Evolutionary conservation across 2,329 filamentous ascomycete genomes (phyloP), one percentile per base, ranked within the genome.

Genomic region (Calonectria pseudoreteaudii): DNA sequence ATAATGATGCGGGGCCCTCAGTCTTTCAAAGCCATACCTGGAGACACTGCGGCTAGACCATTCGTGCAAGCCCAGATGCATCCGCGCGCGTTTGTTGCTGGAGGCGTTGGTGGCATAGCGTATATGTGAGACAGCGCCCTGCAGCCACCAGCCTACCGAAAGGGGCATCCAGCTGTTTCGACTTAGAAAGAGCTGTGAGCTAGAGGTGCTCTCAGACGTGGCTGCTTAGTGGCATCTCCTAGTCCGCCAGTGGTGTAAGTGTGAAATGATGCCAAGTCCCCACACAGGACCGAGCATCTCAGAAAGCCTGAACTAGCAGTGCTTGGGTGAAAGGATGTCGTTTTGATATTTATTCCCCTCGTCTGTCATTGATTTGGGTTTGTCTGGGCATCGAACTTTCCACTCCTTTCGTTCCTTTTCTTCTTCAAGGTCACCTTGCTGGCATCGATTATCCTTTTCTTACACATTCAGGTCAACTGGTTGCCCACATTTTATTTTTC

Each of bases 81-180:
- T 28, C n/a, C 41, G 3, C 34, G 34, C 34, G 11, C 14, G 13
- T 28, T 60, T 23, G 31, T 28, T 28, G 56, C n/a, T 28, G 4
- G 34, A 38, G 31, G 34, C 13, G 2, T 28, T 60, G 31, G 38
- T 9, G 60, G 6, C 50, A 36, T 71, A 31, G 62, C 62, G 50
- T 70, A 23, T 53, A 70, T 62, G n/a, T 49, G 44, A 70, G 31
- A 66, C 66, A 31, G 18, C 47, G 30, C 34, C 34, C 16, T 16
- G 10, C 23, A 47, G 20, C 5, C 4, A n/a, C 56, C 23, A 26
- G 31, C 34, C 9, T 62, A 20, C 34, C 53, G 2, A 34, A 53
- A 31, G 50, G 53, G 53, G 30, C 44, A 34, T 31, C 9, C 56
- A 38, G 49, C n/a, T 26, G 71, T 70, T 73, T 73, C 58, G 66